Base-by-base conservation (phyloP, 495 filamentous ascomycete species). In the Trichoderma erinaceum region DNA sequence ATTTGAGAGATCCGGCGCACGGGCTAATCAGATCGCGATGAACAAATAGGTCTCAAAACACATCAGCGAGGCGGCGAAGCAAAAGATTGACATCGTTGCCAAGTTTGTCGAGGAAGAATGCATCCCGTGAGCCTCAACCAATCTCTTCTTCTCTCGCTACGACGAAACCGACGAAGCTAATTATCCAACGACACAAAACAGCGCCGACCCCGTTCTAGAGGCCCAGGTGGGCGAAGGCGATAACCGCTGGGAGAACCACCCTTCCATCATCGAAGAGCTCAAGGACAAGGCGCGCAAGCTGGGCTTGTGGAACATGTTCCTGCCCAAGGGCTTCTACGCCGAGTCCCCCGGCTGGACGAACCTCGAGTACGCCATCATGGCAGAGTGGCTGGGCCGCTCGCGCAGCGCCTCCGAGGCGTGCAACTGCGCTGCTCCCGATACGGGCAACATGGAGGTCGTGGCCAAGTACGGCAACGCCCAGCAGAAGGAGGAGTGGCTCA, bases 271-370 rank as follows among this genome's bases (percentile, higher is more conserved):
- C 70, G 95, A 98, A 71, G 86, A 91, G 50, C 83, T 99, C 70
- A 99, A 99, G 84, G 78, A 80, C 64, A 91, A 91, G 74, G 95
- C 95, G 15, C 85, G 84, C 74, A 83, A 88, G 73, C 81, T 93
- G n/a, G 95, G 95, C 0, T 83, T 99, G 58, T 99, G 95, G 95
- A 99, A 99, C 77, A 90, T 99, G 87, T 99, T 99, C 83, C 78
- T 99, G 69, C 90, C 94, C 63, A 94, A 91, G 80, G 92, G 87
- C 71, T 93, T 97, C 80, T 98, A 97, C 84, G 90, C 87, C 70
- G 90, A 97, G 78, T 94, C 93, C 18, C 93, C 94, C 5, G 93
- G 92, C 43, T 94, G 90, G 79, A 90, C 86, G 13, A 97, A 97
- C 76, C 82, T 97, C 23, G 93, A 97, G 76, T 97, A 97, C 73